Percentiles rank a stretch among this genome's conserved stretches.
Conservation (phyloP, 2,329 filamentous ascomycete species). For the Amesomyces nigricolor region DNA sequence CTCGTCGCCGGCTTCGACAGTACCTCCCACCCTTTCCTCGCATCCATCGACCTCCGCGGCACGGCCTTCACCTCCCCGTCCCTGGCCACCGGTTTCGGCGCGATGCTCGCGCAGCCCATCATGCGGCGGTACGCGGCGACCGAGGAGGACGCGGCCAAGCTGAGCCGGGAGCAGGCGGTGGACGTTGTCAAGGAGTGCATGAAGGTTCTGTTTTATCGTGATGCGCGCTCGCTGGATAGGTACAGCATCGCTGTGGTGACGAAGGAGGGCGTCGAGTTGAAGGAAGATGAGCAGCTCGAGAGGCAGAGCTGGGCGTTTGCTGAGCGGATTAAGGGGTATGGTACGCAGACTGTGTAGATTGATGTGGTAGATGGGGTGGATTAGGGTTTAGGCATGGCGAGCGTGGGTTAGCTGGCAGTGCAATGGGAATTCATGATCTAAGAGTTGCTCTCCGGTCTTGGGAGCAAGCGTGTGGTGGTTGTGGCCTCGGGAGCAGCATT, state of each 20-base stretch:
- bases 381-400: neutral
- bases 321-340: slow-evolving; percentile 89
- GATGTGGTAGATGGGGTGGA: neutral
- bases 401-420: no score
- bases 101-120: slow-evolving; percentile 87
- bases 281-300: slow-evolving; percentile 82
- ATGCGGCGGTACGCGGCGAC: slow-evolving; percentile 79
- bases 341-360: slow-evolving; percentile 65
- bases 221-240: slow-evolving; percentile 83
- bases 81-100: slow-evolving; percentile 88
- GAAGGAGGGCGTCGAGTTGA: slow-evolving; percentile 79
- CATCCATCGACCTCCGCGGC: slow-evolving; percentile 83
- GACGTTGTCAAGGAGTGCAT: slow-evolving; percentile 84
- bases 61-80: slow-evolving; percentile 86
- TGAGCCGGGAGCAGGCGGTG: slow-evolving; percentile 74
- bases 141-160: slow-evolving; percentile 65
- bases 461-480: no score
- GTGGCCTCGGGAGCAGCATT: no score
- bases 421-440: neutral
- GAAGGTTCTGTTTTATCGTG: slow-evolving; percentile 97
- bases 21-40: slow-evolving; percentile 77
- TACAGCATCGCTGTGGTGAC: slow-evolving; percentile 91
- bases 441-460: neutral
- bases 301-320: slow-evolving; percentile 98
- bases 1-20: slow-evolving; percentile 85